Percentiles rank a stretch among this genome's conserved stretches.
Conservation (phyloP, 257 asterid genomes). For the Leonotis leonurus region DNA sequence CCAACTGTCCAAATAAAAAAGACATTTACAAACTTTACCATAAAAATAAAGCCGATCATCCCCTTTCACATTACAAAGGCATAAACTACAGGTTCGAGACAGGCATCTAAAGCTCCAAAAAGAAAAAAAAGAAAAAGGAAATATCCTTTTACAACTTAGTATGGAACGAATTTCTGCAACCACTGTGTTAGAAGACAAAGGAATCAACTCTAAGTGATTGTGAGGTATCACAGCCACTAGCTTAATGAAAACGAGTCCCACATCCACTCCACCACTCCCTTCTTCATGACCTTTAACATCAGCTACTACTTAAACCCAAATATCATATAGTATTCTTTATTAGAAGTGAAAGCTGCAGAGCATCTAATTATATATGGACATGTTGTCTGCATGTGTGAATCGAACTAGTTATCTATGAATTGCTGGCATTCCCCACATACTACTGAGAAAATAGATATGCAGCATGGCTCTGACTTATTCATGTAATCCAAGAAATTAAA, state of each 20-base stretch:
- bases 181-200: constrained; percentile 21
- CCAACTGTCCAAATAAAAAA: not conserved
- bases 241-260: constrained; percentile 27
- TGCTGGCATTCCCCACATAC: constrained; percentile 11
- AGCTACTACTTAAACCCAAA: constrained; percentile 14
- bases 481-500: constrained; percentile 21
- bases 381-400: constrained; percentile 17
- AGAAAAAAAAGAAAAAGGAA: not conserved
- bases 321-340: not conserved
- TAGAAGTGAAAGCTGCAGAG: constrained; percentile 4
- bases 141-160: constrained; percentile 12
- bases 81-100: not conserved
- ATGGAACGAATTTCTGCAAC: constrained; percentile 8
- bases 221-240: constrained; percentile 37
- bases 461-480: constrained; percentile 14
- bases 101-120: not conserved
- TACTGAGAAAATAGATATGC: not conserved
- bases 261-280: constrained; percentile 15
- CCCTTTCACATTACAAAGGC: not conserved
- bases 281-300: constrained; percentile 26
- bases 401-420: constrained; percentile 10
- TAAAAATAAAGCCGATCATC: not conserved
- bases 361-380: constrained; percentile 7
- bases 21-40: constrained; percentile 14
- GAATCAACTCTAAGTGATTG: constrained; percentile 22